Evolutionary conservation across 2,329 filamentous ascomycete genomes (phyloP).

Genomic region (Stachybotrys chartarum): DNA sequence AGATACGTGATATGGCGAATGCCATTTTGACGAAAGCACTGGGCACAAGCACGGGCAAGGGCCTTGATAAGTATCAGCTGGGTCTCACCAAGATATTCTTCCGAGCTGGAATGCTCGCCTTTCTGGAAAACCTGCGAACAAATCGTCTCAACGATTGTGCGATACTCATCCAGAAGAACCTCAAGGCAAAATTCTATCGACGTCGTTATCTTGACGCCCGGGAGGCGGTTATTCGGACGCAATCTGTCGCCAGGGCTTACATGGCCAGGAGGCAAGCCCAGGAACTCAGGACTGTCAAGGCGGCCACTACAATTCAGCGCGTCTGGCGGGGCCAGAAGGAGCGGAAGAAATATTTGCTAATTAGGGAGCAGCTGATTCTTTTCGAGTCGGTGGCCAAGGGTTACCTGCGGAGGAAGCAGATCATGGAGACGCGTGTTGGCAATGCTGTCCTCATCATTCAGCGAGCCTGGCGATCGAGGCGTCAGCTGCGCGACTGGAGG

Average conservation of each 20-base stretch:
- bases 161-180: constrained; percentile 97
- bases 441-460: constrained; percentile 91
- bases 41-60: constrained; percentile 65
- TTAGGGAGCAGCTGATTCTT: constrained; percentile 76
- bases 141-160: constrained; percentile 87
- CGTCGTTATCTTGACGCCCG: constrained; percentile 84
- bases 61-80: constrained; percentile 90
- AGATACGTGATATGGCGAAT: constrained; percentile 91
- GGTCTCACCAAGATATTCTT: constrained; percentile 99
- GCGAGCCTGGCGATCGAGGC: constrained; percentile 77
- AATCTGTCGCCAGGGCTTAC: constrained; percentile 71
- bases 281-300: constrained; percentile 74
- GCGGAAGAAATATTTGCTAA: constrained; percentile 68
- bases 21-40: constrained; percentile 85
- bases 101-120: constrained; percentile 96
- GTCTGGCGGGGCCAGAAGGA: constrained; percentile 93
- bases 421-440: constrained; percentile 87
- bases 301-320: constrained; percentile 89
- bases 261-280: constrained; percentile 71
- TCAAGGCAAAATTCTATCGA: constrained; percentile 91
- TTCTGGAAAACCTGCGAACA: constrained; percentile 89
- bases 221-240: constrained; percentile 70
- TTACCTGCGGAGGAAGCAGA: constrained; percentile 81
- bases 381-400: constrained; percentile 91
- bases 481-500: constrained; percentile 73